Conservation (phyloP, 129 eudicot genomes). For the Flaveria ramosissima region DNA sequence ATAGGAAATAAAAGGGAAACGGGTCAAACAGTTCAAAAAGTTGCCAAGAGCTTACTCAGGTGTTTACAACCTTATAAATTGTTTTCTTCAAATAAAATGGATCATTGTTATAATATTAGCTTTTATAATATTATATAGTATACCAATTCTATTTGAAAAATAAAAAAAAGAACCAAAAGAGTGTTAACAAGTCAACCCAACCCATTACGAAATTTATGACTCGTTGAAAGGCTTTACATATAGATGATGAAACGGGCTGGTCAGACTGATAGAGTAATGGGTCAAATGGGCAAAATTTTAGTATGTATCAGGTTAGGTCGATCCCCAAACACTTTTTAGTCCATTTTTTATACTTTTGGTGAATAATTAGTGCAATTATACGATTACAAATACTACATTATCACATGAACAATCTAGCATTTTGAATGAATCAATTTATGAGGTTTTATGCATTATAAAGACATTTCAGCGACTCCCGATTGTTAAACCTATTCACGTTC, state of each 20-base stretch:
- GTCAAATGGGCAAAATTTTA: not conserved
- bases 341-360: not conserved
- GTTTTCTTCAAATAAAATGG: not conserved
- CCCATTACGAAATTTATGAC: not conserved
- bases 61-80: constrained; percentile 7
- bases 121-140: not conserved
- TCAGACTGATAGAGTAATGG: not conserved
- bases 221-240: constrained; percentile 4
- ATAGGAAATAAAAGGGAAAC: not conserved
- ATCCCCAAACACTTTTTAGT: not conserved
- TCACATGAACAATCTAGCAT: not conserved
- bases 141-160: not conserved
- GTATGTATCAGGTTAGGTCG: not conserved
- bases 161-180: not conserved
- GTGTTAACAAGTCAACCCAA: constrained; percentile 2
- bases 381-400: not conserved
- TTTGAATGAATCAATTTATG: not conserved
- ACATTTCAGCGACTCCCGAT: not conserved
- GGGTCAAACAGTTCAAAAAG: not conserved
- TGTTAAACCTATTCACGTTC: not conserved
- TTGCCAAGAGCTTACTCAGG: not conserved
- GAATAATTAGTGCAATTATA: not conserved
- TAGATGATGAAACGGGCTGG: not conserved
- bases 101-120: not conserved
- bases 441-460: not conserved